Evolutionary conservation across 768 basidiomycete species (phyloP), one percentile per base, ranked within the genome.

Genomic region (Kwoniella dejecticola): DNA sequence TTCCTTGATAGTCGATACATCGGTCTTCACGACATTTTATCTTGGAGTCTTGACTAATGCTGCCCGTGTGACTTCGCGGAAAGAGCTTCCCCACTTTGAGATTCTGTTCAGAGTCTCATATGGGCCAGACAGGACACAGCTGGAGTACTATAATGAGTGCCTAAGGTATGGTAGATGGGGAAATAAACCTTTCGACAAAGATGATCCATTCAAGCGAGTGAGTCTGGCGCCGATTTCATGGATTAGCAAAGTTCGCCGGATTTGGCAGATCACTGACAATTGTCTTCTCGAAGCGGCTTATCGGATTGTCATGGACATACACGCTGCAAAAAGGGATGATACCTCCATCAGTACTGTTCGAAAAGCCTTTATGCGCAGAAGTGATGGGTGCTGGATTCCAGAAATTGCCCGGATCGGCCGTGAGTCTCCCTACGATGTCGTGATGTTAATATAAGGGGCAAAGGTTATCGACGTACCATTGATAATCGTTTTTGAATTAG

Each of bases 331-430:
- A 74, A 3, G 82, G 83, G 0, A 79, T 89, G 17, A 60, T 75
- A 0, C 79, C 79, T 2, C 91, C 91, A 4, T 72, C 80, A 0
- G 76, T 85, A 2, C 74, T 92, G 60, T 79, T 94, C 24, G 77
- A 79, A 11, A 79, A 79, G 27, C 91, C 91, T 1, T 69, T 90
- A 15, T 81, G 89, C 4, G 86, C 83, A 2, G 90, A 92, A 68
- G 70, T 94, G 3, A 86, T 85, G 62, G 91, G 91, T 12, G 91
- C 89, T 3, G 89, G 91, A 1, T 94, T 91, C 70, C 88, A 87
- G 29, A 89, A 89, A 72, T 79, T 86, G n/a, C 80, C 81, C 0
- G 66, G 79, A 24, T 84, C 84, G 71, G 80, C 83, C 70, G 89
- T 89, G 55, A 53, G 83, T 74, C 53, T 53, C n/a, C n/a, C n/a